Evolutionary conservation across 1,284 basidiomycete species (phyloP), one percentile per base, ranked within the genome.

Genomic region (Bondarzewia mesenterica): DNA sequence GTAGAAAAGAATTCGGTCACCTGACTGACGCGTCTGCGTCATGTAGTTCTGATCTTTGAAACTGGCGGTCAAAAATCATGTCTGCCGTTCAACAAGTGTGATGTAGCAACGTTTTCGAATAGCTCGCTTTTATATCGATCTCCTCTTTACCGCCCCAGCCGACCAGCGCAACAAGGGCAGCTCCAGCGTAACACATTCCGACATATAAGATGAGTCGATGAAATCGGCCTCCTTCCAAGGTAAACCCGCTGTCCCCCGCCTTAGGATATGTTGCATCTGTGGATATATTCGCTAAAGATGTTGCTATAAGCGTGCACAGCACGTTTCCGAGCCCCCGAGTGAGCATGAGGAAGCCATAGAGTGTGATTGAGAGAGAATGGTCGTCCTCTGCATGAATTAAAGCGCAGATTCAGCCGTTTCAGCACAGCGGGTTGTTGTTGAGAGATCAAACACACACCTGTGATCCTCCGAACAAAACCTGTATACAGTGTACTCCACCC

Each of bases 271-370:
- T 21, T 57, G 1, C n/a, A n/a, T n/a, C n/a, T n/a, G n/a, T n/a
- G n/a, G n/a, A n/a, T n/a, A n/a, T n/a, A n/a, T n/a, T n/a, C n/a
- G n/a, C n/a, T n/a, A n/a, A n/a, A n/a, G n/a, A n/a, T n/a, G 69
- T 65, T 6, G 70, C 64, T 36, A 73, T 67, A 4, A 69, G 71
- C 7, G 69, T 68, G 5, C 67, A 69, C 2, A 72, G 54, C 25
- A 74, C 63, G 47, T 70, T 71, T 1, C 70, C 70, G 4, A 73
- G 50, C 0, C 71, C 70, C 8, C 69, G 58, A 1, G 66, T 63
- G 32, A 70, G 57, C 18, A 66, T 56, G 18, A 71, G 54, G 44
- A 60, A 52, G 21, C 63, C 61, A 23, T 60, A 58, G 8, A 66
- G 54, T 5, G 57, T 54, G 18, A 62, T 59, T 12, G 59, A 42